Evolutionary conservation across 2,329 filamentous ascomycete species (phyloP), one percentile per base, ranked within the genome.

Genomic region (Microdochium trichocladiopsis): DNA sequence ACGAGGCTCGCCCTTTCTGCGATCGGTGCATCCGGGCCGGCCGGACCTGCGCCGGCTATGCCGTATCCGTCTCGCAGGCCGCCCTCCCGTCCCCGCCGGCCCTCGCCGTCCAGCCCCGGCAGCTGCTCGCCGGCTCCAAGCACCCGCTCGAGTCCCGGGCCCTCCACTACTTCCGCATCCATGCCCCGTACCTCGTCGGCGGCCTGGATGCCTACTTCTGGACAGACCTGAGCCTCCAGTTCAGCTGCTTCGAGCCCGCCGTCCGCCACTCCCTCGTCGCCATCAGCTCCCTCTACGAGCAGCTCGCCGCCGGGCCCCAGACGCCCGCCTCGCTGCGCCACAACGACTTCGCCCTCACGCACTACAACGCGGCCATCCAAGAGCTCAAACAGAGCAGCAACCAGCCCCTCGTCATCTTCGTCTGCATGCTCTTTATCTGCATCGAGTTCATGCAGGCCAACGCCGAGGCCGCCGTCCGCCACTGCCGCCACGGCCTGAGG

Each of bases 21-120:
- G 63, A 72, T 33, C 73, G 77, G 52, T 83, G 79, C 58, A 72
- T 71, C 31, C 77, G 74, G 52, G 81, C 79, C 2, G 78, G 79
- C 12, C 72, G 79, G 50, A 74, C 71, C 57, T 83, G 79, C 59
- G 79, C 83, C 60, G 80, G 80, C 53, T 82, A 83, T 57, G 54
- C 1, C 31, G 50, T 11, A 50, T 12, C 21, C 24, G 45, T 21
- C 48, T 41, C 25, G 10, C 47, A 22, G 28, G 14, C 8, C 53
- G 49, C 11, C 10, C 37, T 1, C 55, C 14, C 28, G 28, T 33
- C 28, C 8, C 14, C 28, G 28, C 28, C 28, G 28, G 14, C 28
- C 8, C 8, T 52, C 25, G 31, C 53, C 25, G 51, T 50, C 49
- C 53, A 53, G 52, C 61, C 54, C 22, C 55, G 48, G 45, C 55